phyloP scores from a whole-genome alignment of 2,329 filamentous ascomycete genomes.

The Xylariaceae sp. region DNA sequence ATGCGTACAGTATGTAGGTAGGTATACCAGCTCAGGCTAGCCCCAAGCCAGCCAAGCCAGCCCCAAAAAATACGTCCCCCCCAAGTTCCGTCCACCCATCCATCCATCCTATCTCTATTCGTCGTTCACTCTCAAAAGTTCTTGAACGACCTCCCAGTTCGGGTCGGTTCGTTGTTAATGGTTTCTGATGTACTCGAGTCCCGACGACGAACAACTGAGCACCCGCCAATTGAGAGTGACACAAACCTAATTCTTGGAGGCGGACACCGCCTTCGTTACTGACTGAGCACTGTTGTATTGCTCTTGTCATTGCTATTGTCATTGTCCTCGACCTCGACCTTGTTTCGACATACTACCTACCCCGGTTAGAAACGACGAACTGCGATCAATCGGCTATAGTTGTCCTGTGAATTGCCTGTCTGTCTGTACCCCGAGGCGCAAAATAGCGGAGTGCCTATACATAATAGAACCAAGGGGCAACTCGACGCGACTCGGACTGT shows the following conservation, averaged over 20 bases:
- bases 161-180: conserved; percentile 23
- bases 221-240: conserved; percentile 28
- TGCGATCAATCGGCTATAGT: conserved; percentile 15
- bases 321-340: neutral
- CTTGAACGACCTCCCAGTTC: conserved; percentile 26
- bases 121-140: conserved; percentile 23
- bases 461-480: conserved; percentile 14
- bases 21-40: conserved; percentile 24
- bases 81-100: conserved; percentile 16
- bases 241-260: conserved; percentile 19
- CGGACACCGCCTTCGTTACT: conserved; percentile 17
- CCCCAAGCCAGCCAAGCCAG: conserved; percentile 19
- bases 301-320: conserved; percentile 18
- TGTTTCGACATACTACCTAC: conserved; percentile 12
- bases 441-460: conserved; percentile 21
- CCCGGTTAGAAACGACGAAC: conserved; percentile 15
- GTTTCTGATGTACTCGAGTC: conserved; percentile 26
- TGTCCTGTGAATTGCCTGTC: conserved; percentile 22
- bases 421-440: conserved; percentile 18
- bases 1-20: no score
- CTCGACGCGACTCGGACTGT: conserved; percentile 15
- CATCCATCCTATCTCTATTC: conserved; percentile 22
- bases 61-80: conserved; percentile 24
- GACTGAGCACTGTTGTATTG: conserved; percentile 6
- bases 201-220: conserved; percentile 18